Evolutionary conservation across 176 grass and related monocot genomes (phyloP).

Genomic region (Cymbopogon citratus): DNA sequence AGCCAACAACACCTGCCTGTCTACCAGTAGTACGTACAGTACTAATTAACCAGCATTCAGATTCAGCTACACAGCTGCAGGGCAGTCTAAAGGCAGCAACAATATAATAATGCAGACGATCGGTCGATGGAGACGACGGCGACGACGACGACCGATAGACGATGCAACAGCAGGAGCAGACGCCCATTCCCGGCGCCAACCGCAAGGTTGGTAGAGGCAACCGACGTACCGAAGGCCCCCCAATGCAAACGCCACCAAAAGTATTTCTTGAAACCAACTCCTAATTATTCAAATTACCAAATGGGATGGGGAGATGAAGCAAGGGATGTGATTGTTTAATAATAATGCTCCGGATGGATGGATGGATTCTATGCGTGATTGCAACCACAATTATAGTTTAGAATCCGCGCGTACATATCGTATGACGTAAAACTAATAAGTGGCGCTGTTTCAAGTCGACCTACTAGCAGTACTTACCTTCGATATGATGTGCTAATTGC

Average conservation of each 20-base stretch:
- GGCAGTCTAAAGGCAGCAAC: slow-evolving; percentile 7
- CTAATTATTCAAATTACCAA: slow-evolving; percentile 47
- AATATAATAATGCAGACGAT: slow-evolving; percentile 41
- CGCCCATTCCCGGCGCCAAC: slow-evolving; percentile 39
- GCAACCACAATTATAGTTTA: neutral
- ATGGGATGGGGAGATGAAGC: neutral
- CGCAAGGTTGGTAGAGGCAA: slow-evolving; percentile 57
- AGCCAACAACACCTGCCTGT: no score
- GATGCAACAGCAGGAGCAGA: slow-evolving; percentile 7
- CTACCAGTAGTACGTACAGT: neutral
- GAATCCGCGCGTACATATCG: neutral
- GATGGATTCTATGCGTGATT: slow-evolving; percentile 16
- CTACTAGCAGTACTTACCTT: neutral
- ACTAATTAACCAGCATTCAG: slow-evolving; percentile 2
- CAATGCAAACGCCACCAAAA: slow-evolving; percentile 22
- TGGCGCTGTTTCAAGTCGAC: neutral
- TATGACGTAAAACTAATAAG: neutral
- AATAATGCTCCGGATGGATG: slow-evolving; percentile 9
- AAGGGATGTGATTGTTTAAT: neutral
- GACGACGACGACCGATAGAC: slow-evolving; percentile 18
- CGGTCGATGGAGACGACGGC: slow-evolving; percentile 11
- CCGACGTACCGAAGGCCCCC: neutral
- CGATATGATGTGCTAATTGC: neutral
- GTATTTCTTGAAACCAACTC: slow-evolving; percentile 50
- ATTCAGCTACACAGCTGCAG: neutral